A percentile compares a stretch with the other conserved stretches of the same genome.
These are phyloP conservation scores for Bipolaris zeicola DNA, from an alignment of 2,329 filamentous ascomycete genomes.

Conservation along the genomic window DNA sequence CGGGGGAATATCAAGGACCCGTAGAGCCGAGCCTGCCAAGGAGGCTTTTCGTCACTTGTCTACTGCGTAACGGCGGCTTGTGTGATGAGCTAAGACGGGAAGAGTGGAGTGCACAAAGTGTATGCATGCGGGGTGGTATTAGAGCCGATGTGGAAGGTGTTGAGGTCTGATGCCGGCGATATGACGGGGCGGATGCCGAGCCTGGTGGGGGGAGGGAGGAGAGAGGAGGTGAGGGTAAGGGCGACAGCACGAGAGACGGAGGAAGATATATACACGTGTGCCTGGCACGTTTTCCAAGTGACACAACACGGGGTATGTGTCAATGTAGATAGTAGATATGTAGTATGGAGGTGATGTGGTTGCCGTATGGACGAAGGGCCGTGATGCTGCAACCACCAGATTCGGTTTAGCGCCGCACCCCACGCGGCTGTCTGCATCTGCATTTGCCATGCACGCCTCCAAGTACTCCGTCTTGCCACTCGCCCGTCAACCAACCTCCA, in stretches of 20 bases:
- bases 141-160: conserved; percentile 13
- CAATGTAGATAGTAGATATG: too few species aligned
- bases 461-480: neutral
- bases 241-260: too few species aligned
- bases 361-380: too few species aligned
- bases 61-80: conserved; percentile 2
- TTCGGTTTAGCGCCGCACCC: neutral
- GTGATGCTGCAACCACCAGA: neutral
- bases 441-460: neutral
- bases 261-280: too few species aligned
- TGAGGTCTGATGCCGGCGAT: conserved; percentile 3
- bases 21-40: conserved; percentile 32
- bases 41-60: conserved; percentile 12
- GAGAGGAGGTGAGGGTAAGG: too few species aligned
- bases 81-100: neutral
- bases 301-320: too few species aligned
- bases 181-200: neutral
- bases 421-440: neutral
- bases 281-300: too few species aligned
- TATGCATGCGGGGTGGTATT: neutral
- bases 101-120: neutral
- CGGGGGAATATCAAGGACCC: conserved; percentile 15
- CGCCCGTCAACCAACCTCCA: neutral
- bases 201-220: too few species aligned
- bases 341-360: too few species aligned